Evolutionary conservation across 768 basidiomycete genomes (phyloP).

Genomic region (Lentinula raphanica): DNA sequence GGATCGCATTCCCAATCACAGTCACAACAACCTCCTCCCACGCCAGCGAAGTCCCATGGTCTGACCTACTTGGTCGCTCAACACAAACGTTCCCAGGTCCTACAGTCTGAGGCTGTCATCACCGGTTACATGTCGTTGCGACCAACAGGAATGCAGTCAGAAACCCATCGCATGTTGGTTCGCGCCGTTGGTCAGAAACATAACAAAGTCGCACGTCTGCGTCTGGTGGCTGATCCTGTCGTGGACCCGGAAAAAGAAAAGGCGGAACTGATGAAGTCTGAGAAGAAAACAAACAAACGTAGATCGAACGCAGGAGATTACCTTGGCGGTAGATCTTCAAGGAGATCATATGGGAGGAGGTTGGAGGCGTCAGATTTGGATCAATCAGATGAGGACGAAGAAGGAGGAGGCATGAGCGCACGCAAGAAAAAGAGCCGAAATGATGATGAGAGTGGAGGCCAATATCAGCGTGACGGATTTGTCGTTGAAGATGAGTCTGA

Average conservation of each 20-base stretch:
- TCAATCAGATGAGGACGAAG: constrained; percentile 50
- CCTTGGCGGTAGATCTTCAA: constrained; percentile 35
- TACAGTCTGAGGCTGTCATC: constrained; percentile 81
- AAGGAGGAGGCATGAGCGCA: constrained; percentile 29
- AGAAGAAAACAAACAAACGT: constrained; percentile 58
- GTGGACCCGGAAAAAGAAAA: constrained; percentile 74
- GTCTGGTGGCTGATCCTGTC: constrained; percentile 74
- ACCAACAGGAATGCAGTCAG: constrained; percentile 86
- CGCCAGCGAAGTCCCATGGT: constrained; percentile 54
- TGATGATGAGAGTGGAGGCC: constrained; percentile 51
- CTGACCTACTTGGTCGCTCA: constrained; percentile 88
- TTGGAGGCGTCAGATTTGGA: constrained; percentile 57
- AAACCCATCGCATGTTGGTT: constrained; percentile 85
- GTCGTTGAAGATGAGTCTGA: constrained; percentile 75
- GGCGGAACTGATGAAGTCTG: constrained; percentile 59
- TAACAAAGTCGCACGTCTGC: constrained; percentile 71
- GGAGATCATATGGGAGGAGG: not conserved
- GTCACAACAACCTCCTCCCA: constrained; percentile 29
- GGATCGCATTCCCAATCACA: constrained; percentile 38
- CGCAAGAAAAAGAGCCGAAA: constrained; percentile 42
- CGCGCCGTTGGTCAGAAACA: constrained; percentile 83
- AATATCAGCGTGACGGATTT: constrained; percentile 84
- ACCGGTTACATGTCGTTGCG: constrained; percentile 81
- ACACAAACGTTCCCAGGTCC: constrained; percentile 77
- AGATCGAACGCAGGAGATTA: constrained; percentile 46